Evolutionary conservation across 169 alveolate genomes (phyloP), one percentile per base, ranked within the genome.

Genomic region (Plasmodium relictum): DNA sequence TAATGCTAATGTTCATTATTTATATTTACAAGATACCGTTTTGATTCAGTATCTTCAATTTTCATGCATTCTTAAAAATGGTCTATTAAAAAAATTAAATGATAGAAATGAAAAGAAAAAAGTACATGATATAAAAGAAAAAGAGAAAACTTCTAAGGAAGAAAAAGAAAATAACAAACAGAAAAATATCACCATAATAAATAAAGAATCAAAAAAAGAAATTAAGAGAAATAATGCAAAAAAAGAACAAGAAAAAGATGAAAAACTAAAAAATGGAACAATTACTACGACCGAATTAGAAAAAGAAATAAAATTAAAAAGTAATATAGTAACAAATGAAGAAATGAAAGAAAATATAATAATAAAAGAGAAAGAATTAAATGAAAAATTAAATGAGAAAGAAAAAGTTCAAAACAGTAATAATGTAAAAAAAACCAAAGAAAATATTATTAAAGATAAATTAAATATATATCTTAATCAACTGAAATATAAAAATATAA

Each of bases 31-130:
- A 52, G 89, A 78, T 65, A 45, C 78, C 2, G 89, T 78, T 54
- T 39, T 78, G 10, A 78, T 78, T 44, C 89, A 78, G 69, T 48
- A 78, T 78, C 50, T 78, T 42, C 89, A 78, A 56, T 78, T 78
- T 24, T 54, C 76, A 10, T 24, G 78, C 54, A 78, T 78, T 7
- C 50, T 78, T 20, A 62, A 78, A 42, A 58, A 48, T 56, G 59
- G 63, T 20, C 31, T 63, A 41, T 45, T 65, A 1, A 78, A 74
- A 48, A 42, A 37, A 7, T 4, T 54, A 54, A 54, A 54, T 54
- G 31, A 54, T 54, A 54, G 22, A 54, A n/a, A n/a, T 54, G 56
- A 39, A 37, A 42, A 7, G 7, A 20, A 73, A 48, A 14, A 18
- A 6, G 16, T 42, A 5, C 3, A 12, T 44, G 8, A 16, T 16